Percentiles rank a stretch among this genome's conserved stretches.
Conservation (phyloP, 257 asterid species). For the Solanum commersonii region DNA sequence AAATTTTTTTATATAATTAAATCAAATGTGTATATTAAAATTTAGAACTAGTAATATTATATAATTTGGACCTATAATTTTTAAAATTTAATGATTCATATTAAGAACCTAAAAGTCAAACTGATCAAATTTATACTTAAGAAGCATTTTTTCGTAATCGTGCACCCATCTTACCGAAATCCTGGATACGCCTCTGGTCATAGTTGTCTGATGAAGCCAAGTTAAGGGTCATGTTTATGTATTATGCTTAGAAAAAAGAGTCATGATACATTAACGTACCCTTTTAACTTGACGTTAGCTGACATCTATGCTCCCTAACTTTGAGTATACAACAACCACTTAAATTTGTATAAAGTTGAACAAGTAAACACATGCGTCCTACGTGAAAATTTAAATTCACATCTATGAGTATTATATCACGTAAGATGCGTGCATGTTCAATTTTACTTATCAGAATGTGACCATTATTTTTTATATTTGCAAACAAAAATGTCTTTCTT, state of each 20-base stretch:
- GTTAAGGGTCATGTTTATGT: background rate
- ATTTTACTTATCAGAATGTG: background rate
- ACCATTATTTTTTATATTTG: background rate
- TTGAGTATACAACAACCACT: background rate
- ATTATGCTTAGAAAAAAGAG: background rate
- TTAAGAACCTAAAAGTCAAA: too few relatives aligned
- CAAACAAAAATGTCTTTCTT: background rate
- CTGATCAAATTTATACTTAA: too few relatives aligned
- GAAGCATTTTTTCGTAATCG: too few relatives aligned
- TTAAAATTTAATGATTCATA: too few relatives aligned
- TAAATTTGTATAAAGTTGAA: background rate
- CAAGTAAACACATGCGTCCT: background rate
- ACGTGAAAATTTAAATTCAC: too few relatives aligned
- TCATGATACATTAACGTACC: background rate
- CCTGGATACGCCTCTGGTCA: too few relatives aligned
- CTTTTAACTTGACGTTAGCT: background rate
- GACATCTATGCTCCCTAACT: background rate
- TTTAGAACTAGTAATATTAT: too few relatives aligned
- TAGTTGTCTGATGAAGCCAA: background rate
- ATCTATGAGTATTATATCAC: background rate
- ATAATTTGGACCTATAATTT: too few relatives aligned
- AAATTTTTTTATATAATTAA: too few relatives aligned
- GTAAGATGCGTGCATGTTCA: background rate
- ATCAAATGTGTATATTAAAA: too few relatives aligned
- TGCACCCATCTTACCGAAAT: too few relatives aligned